Conservation (phyloP, 1,284 basidiomycete genomes). For the Rhodotorula sp. region DNA sequence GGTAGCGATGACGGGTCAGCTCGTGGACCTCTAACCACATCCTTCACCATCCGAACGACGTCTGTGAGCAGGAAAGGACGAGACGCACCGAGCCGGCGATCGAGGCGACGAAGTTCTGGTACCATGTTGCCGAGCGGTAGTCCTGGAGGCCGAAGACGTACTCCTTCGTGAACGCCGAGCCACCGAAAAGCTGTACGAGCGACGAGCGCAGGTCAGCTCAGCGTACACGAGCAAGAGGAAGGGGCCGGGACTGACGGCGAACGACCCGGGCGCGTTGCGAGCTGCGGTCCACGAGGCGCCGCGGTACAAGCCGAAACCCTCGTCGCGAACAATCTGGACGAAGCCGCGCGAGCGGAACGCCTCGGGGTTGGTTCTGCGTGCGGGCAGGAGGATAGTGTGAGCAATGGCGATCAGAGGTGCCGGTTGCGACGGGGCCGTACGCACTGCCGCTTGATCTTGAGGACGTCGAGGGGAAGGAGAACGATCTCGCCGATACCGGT, state of each 20-base stretch:
- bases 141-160: slow-evolving; percentile 84
- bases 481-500: slow-evolving; percentile 97
- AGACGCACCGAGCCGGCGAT: slow-evolving; percentile 71
- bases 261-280: slow-evolving; percentile 91
- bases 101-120: slow-evolving; percentile 87
- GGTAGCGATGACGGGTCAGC: too few species aligned
- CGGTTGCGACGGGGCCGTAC: background rate
- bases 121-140: slow-evolving; percentile 90
- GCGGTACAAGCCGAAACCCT: slow-evolving; percentile 83
- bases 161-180: slow-evolving; percentile 90
- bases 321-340: slow-evolving; percentile 84
- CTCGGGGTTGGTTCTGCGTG: slow-evolving; percentile 73
- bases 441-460: slow-evolving; percentile 94
- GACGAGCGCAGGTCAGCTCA: background rate
- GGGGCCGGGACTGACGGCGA: slow-evolving; percentile 66
- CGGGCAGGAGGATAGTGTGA: background rate
- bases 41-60: too few species aligned
- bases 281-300: slow-evolving; percentile 99
- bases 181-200: slow-evolving; percentile 77
- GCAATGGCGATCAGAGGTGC: background rate
- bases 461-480: slow-evolving; percentile 87
- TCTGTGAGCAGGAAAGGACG: too few species aligned
- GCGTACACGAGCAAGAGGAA: background rate
- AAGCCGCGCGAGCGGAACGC: slow-evolving; percentile 91
- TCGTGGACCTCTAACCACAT: too few species aligned